phyloP scores from a whole-genome alignment of 768 basidiomycete species.

The Sistotremastrum niveocremeum region DNA sequence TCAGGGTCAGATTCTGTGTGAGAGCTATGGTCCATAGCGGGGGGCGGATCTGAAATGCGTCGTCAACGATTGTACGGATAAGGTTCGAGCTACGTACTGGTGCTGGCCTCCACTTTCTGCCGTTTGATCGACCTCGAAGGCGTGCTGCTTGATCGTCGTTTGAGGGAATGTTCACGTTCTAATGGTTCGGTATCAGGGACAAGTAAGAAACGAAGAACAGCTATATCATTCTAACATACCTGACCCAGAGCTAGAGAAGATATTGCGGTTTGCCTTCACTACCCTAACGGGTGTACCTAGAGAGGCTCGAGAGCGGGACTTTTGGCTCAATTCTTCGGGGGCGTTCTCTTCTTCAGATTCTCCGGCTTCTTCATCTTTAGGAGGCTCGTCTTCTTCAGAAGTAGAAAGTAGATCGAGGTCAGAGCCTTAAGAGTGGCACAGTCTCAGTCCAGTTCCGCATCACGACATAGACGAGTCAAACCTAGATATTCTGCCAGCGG shows the following conservation, averaged over 20 bases:
- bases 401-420: conserved; percentile 39
- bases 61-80: too few relatives aligned
- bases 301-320: conserved; percentile 1
- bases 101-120: too few relatives aligned
- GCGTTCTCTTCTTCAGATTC: conserved; percentile 8
- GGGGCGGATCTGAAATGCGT: too few relatives aligned
- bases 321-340: conserved; percentile 1
- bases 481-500: conserved; percentile 39
- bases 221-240: neutral
- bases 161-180: conserved; percentile 1
- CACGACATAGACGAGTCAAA: conserved; percentile 10
- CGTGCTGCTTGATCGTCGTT: too few relatives aligned
- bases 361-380: conserved; percentile 11
- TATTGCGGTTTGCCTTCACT: conserved; percentile 1
- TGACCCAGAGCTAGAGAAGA: conserved; percentile 6
- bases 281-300: conserved; percentile 1
- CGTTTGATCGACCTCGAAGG: too few relatives aligned
- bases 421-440: conserved; percentile 14
- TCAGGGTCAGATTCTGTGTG: conserved; percentile 11
- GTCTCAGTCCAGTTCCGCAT: neutral
- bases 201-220: conserved; percentile 2
- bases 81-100: too few relatives aligned
- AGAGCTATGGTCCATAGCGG: too few relatives aligned
- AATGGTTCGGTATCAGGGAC: conserved; percentile 6
- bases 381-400: conserved; percentile 28